Base-by-base conservation (phyloP, 805 yeast genomes). In the Candida parachauliodes region DNA sequence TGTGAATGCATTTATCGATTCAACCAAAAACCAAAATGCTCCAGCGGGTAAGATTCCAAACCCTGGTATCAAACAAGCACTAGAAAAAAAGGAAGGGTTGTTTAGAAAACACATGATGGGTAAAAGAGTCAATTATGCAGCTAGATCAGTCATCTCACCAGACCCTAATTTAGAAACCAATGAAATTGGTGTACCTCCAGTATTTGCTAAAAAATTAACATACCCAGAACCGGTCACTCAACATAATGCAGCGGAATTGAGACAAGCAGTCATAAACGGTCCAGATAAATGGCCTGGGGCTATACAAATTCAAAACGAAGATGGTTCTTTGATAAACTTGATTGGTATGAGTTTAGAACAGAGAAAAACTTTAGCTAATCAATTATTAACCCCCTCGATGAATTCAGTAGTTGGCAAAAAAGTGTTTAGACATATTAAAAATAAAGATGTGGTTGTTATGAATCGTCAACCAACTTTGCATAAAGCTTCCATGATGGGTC, bases 101-200 rank as follows among this genome's bases (percentile, higher is more conserved):
- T 93, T 93, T 74, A 80, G 99, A 72, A 93, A 91, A 60, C 96
- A 93, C 58, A 93, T 93, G 98, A 93, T 93, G 99, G 99, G 99
- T 60, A 93, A 93, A 74, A 88, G 99, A 72, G 99, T 93, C 43
- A 94, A 93, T 62, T 91, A 87, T 56, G 96, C 98, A 37, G 98
- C 98, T 36, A 88, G 99, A 68, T 91, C 98, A 8, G 99, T 93
- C 53, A 93, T 93, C 65, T 89, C 98, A 5, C 98, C 98, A 5
- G 99, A 93, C 68, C 99, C 99, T 40, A 93, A 85, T 70, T 75
- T 93, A 51, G 98, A 93, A 68, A 94, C 98, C 10, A 88, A 89
- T 59, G 96, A 93, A 65, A 91, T 93, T 57, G 99, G 98, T 68
- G 91, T 93, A 40, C 99, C 99, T 22, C 98, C 98, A 0, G 98